phyloP scores from a whole-genome alignment of 805 yeast species.

The Pichia cephalocereana region DNA sequence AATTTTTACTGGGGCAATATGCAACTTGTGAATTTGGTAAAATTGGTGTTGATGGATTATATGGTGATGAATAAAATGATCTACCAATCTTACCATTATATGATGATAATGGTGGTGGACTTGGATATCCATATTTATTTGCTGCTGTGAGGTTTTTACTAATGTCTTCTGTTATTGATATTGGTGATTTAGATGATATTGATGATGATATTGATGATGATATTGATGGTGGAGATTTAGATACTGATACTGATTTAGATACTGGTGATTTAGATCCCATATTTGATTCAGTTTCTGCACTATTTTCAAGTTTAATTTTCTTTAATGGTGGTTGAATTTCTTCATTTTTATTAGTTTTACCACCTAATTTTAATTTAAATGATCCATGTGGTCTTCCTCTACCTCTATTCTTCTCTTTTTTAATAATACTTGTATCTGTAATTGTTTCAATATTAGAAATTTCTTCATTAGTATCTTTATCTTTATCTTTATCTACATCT shows the following conservation, averaged over 20 bases:
- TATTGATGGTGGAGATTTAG: not conserved
- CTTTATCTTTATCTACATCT: too few species aligned
- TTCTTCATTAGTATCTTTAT: too few species aligned
- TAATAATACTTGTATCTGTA: too few species aligned
- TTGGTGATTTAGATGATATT: not conserved
- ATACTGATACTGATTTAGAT: not conserved
- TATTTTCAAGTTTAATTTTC: too few species aligned
- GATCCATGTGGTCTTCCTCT: slow-evolving; percentile 3
- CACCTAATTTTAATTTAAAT: not conserved
- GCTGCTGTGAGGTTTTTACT: not conserved
- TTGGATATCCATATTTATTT: slow-evolving; percentile 6
- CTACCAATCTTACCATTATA: slow-evolving; percentile 12
- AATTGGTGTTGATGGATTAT: slow-evolving; percentile 16
- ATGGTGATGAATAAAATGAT: slow-evolving; percentile 14
- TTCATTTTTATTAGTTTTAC: too few species aligned
- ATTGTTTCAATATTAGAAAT: too few species aligned
- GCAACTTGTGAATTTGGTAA: slow-evolving; percentile 73
- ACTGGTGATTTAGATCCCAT: too few species aligned
- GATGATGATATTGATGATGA: not conserved
- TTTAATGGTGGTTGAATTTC: too few species aligned
- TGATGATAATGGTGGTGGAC: slow-evolving; percentile 9
- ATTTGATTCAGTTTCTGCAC: too few species aligned
- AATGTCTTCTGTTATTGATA: not conserved
- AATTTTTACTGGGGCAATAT: slow-evolving; percentile 56
- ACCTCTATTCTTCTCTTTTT: too few species aligned